phyloP scores from a whole-genome alignment of 1,284 basidiomycete species.

The Hymenochaete sp. region DNA sequence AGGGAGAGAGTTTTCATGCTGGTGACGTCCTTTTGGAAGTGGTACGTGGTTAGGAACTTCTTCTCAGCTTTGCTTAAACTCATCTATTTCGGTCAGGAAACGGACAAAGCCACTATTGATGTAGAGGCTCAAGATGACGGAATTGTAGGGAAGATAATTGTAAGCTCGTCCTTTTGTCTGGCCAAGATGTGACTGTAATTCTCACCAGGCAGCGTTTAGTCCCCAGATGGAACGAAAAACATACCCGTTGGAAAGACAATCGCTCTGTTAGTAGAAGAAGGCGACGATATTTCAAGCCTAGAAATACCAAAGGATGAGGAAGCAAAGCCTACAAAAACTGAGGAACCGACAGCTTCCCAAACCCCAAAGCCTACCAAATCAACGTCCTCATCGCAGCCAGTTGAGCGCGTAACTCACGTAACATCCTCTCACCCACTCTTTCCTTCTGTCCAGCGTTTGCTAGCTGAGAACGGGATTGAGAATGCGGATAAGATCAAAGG shows the following conservation, averaged over 20 bases:
- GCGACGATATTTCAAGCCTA: conserved; percentile 86
- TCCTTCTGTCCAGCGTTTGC: conserved; percentile 68
- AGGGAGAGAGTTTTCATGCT: conserved; percentile 76
- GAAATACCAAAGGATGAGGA: conserved; percentile 54
- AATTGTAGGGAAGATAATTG: conserved; percentile 86
- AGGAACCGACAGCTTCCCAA: conserved; percentile 5
- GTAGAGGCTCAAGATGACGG: conserved; percentile 99
- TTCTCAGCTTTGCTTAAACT: conserved; percentile 9
- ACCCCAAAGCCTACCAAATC: conserved; percentile 24
- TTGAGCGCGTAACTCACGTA: conserved; percentile 27
- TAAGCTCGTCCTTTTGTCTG: conserved; percentile 30
- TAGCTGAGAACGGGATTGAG: conserved; percentile 50
- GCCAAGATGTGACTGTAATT: not conserved
- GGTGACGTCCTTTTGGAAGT: conserved; percentile 94
- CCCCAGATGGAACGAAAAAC: conserved; percentile 75
- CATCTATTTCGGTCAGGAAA: conserved; percentile 58
- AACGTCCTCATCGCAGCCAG: not conserved
- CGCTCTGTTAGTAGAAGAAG: conserved; percentile 92
- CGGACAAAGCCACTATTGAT: conserved; percentile 98
- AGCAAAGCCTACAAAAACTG: conserved; percentile 24
- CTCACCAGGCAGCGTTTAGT: conserved; percentile 33
- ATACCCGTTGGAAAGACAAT: conserved; percentile 85
- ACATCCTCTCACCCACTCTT: conserved; percentile 57
- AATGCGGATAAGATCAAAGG: conserved; percentile 56
- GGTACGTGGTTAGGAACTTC: conserved; percentile 40